Percentiles rank a stretch among this genome's conserved stretches.
Conservation (phyloP, 1,284 basidiomycete species). For the Trametes hirsuta region DNA sequence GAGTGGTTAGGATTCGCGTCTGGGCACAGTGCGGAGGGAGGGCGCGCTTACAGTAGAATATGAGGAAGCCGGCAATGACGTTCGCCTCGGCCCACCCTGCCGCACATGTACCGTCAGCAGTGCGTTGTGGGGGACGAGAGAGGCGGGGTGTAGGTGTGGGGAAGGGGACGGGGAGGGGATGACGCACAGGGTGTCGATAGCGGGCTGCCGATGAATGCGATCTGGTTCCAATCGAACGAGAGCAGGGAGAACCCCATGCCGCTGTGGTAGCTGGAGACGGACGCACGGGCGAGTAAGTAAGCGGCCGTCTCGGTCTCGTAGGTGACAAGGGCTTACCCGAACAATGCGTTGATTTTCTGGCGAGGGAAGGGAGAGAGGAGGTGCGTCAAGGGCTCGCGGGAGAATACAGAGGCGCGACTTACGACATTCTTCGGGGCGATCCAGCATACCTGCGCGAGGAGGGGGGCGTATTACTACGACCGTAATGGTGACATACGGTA, state of each 20-base stretch:
- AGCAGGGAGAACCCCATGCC: constrained; percentile 68
- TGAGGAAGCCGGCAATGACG: constrained; percentile 75
- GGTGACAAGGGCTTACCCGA: constrained; percentile 67
- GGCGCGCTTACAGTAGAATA: constrained; percentile 62
- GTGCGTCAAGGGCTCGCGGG: too few species aligned
- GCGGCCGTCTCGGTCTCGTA: background rate
- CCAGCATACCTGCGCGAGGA: constrained; percentile 56
- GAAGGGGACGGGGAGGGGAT: background rate
- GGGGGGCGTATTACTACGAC: background rate
- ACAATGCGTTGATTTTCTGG: constrained; percentile 69
- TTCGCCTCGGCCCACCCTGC: constrained; percentile 79
- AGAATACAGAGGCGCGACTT: constrained; percentile 13
- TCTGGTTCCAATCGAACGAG: constrained; percentile 79
- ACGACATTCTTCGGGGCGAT: constrained; percentile 70
- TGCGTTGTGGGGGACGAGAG: background rate
- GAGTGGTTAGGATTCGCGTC: background rate
- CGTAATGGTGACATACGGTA: background rate
- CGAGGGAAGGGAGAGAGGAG: background rate
- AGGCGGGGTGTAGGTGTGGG: too few species aligned
- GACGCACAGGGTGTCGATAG: constrained; percentile 38
- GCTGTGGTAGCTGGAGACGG: constrained; percentile 29
- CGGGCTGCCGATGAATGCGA: constrained; percentile 64
- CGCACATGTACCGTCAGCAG: background rate
- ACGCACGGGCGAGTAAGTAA: background rate
- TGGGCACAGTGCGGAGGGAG: background rate